Evolutionary conservation across 345 rosid genomes (phyloP), one percentile per base, ranked within the genome.

Genomic region (Aethionema arabicum): DNA sequence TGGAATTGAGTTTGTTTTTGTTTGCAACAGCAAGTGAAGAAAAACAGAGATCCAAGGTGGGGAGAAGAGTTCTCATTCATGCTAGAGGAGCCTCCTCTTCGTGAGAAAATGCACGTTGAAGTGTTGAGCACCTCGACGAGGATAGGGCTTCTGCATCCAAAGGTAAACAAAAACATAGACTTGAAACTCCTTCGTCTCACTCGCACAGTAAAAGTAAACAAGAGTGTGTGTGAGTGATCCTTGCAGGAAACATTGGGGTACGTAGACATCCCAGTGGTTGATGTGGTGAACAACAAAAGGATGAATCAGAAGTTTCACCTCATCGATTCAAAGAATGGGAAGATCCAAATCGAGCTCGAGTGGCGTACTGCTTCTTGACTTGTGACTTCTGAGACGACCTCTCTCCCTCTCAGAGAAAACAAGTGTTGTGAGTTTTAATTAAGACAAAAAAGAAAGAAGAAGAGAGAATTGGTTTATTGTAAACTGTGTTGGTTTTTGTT

Each of bases 31-130:
- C 67, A 60, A 8, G 68, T 92, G 55, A 89, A 89, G 85, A 92
- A 92, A 82, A 87, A 78, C 67, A 75, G 98, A 72, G 95, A 89
- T 75, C 98, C 97, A 29, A 87, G 91, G 73, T 92, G 98, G 98
- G 91, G 76, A 48, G 93, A 92, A 68, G 95, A 87, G 61, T 92
- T 89, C 70, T 49, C 77, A 46, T 89, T 86, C 63, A 61, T 74
- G 63, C 76, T 89, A 39, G 98, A 89, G 5, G 95, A 87, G 74
- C 86, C 95, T 58, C 98, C 98, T 1, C 32, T 46, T 11, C 74
- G 78, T 12, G 93, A 89, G 37, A 92, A 78, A 76, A 30, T 92
- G 29, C 98, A 85, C 11, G 85, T 84, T 48, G 95, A 92, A 80
- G 95, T 92, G 59, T 52, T 74, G 30, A 92, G 98, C 70, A 73